Base-by-base conservation (phyloP, 306 rosid genomes). In the Pyrus betulifolia region DNA sequence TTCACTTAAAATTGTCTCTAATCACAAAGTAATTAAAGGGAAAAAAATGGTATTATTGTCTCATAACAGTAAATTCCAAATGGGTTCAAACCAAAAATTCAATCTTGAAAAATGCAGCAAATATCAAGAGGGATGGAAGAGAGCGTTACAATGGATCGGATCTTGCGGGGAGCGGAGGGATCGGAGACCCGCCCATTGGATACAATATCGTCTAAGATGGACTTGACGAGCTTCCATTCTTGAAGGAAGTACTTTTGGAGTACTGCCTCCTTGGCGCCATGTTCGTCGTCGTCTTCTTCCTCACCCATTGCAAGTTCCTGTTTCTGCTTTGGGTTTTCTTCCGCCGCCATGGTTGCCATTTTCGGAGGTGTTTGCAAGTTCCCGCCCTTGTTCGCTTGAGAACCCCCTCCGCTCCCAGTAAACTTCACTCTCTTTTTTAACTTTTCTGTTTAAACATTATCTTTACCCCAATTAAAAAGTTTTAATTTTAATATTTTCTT, bases 171-270 rank as follows among this genome's bases (percentile, higher is more conserved):
- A n/a, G 90, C 76, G 8, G 93, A 78, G 79, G 84, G 80, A 57
- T 84, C 85, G 65, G 93, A 80, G 84, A 95, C 97, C 40, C 85
- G 83, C 46, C 83, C 78, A 66, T 87, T 77, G 6, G 92, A 86
- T 85, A 92, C 92, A 81, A 87, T 95, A 87, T 84, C 92, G 79
- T 90, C 54, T 38, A 92, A 81, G 22, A 95, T 86, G 72, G 93
- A 89, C 74, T 89, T 88, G 77, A 95, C 87, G 72, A 87, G 86
- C 77, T 81, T 91, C 99, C 97, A 95, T 84, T 95, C 99, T 69
- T 79, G 93, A 62, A 95, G 97, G 84, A 95, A 95, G 83, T 90
- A 92, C 88, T 92, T 95, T 64, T 92, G 90, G 14, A 95, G 82
- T 42, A 95, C 97, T 40, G 79, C 81, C 78, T 95, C 99, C 76